Evolutionary conservation across 129 eudicot genomes (phyloP).

Genomic region (Glebionis coronaria): DNA sequence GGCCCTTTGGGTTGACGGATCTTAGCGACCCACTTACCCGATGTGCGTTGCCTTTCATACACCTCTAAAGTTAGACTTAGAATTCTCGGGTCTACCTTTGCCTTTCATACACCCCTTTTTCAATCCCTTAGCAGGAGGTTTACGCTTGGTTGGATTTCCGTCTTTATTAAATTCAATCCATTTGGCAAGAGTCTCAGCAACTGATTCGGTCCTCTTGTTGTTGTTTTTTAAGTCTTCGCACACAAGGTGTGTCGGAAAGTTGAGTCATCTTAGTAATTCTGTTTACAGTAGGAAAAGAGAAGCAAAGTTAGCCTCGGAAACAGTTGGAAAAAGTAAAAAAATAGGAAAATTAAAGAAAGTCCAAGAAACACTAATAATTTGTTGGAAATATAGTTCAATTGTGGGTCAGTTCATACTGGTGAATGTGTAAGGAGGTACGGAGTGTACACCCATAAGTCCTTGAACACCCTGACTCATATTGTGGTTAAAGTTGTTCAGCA

Average conservation of each 20-base stretch:
- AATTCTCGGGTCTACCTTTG: slow-evolving; percentile 80
- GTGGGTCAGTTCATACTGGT: no score
- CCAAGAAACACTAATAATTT: no score
- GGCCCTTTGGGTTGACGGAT: slow-evolving; percentile 82
- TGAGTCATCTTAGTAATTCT: slow-evolving; percentile 35
- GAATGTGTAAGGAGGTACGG: no score
- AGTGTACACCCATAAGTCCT: no score
- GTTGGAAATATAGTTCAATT: no score
- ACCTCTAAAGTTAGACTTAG: slow-evolving; percentile 56
- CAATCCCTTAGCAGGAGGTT: slow-evolving; percentile 76
- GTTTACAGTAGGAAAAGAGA: neutral
- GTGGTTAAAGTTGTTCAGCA: no score
- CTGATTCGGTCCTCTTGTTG: slow-evolving; percentile 7
- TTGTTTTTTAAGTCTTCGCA: no score
- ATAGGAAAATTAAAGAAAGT: no score
- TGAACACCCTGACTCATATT: no score
- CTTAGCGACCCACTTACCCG: slow-evolving; percentile 99
- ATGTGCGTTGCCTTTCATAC: slow-evolving; percentile 90
- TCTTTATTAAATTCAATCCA: slow-evolving; percentile 56
- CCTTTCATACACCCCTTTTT: slow-evolving; percentile 96
- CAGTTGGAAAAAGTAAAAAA: no score
- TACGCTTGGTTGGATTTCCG: slow-evolving; percentile 23
- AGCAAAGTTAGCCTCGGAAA: neutral
- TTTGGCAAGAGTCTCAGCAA: slow-evolving; percentile 69
- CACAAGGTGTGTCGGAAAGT: slow-evolving; percentile 1